Conservation (phyloP, 768 basidiomycete genomes). For the Suillus cothurnatus region DNA sequence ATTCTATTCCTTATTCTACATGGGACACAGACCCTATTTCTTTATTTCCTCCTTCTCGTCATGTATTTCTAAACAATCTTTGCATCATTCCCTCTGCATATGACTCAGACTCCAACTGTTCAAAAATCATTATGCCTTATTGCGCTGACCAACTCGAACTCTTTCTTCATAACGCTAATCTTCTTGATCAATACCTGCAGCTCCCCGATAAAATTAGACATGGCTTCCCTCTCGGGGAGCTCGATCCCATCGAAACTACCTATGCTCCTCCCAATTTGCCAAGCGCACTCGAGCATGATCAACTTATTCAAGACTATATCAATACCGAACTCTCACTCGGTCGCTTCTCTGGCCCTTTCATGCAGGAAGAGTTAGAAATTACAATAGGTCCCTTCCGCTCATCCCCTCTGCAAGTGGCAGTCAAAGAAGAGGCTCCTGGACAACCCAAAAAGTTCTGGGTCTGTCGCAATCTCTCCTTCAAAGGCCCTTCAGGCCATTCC, state of each 20-base stretch:
- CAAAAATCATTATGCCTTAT: background rate
- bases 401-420: no score
- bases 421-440: no score
- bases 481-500: no score
- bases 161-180: background rate
- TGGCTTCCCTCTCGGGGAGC: conserved; percentile 16
- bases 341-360: no score
- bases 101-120: background rate
- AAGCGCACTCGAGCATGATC: background rate
- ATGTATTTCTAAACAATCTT: background rate
- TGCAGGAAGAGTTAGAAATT: no score
- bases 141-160: background rate
- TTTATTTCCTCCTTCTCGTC: background rate
- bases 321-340: background rate
- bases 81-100: background rate
- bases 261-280: conserved; percentile 14
- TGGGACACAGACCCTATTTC: background rate
- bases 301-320: conserved; percentile 11
- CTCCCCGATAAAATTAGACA: conserved; percentile 3
- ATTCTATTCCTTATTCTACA: background rate
- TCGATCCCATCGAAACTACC: conserved; percentile 1
- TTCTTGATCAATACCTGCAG: background rate
- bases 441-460: no score
- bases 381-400: no score
- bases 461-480: no score